Base-by-base conservation (phyloP, 106 monocot genomes). In the Phalaenopsis equestris region DNA sequence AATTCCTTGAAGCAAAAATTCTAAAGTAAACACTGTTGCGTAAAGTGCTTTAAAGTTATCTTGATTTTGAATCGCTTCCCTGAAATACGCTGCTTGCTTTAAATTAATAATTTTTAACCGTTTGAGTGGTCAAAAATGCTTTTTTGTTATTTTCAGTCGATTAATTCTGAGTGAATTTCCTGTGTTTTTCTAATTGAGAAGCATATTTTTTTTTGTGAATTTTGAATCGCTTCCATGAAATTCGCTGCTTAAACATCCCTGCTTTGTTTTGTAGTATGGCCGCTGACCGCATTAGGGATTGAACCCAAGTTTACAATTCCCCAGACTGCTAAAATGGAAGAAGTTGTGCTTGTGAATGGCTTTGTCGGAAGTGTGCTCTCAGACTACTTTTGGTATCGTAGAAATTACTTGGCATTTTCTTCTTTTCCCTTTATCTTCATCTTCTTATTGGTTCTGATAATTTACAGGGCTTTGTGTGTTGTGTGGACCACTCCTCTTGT, bases 401-500 rank as follows among this genome's bases (percentile, higher is more conserved):
- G 42, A 24, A 76, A 24, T 12, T 21, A 74, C 64, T n/a, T 2
- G 67, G 70, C 42, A 19, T 39, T n/a, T 30, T 16, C 12, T 0
- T 4, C 52, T 58, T 49, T 23, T 8, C 36, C 37, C 39, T 72
- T 61, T 1, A 65, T 68, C 43, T 45, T 47, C 55, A 47, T 49
- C 42, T 81, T 39, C 82, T 67, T n/a, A 55, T 21, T 30, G 61
- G 41, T 57, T 52, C 42, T 67, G 36, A 52, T 76, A 24, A 24
- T 67, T 16, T 48, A n/a, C 90, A 99, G 98, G 98, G 98, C 98
- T 56, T 82, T 99, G 6, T 98, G 90, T 81, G 98, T 99, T 72
- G 92, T 99, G 67, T 99, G 98, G 98, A 99, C 98, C 55, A 99
- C 98, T 81, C 98, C 98, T 4, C 83, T 99, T 81, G 98, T 99